Evolutionary conservation across 495 filamentous ascomycete species (phyloP), one percentile per base, ranked within the genome.

Genomic region (Penicillium antarcticum): DNA sequence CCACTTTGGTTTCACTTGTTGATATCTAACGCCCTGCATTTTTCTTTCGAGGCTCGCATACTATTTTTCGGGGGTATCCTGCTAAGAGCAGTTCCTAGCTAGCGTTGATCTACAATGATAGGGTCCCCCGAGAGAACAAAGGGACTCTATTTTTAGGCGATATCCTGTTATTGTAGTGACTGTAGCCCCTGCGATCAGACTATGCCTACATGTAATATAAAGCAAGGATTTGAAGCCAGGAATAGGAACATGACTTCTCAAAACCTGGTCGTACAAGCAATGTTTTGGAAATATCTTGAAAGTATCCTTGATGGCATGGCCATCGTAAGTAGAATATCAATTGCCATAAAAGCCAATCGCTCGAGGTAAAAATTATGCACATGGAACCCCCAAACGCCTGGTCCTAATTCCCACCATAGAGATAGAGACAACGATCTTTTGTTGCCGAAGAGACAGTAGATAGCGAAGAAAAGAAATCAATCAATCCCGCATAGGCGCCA

Each of bases 401-500:
- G 40, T 52, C 60, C 60, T 36, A 42, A 36, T 49, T 23, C 51
- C 57, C 46, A 51, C 51, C 39, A 35, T 45, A 55, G 38, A 53
- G 37, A 46, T 47, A 48, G 26, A 29, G 26, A 45, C 29, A 21
- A 18, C 34, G 26, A 33, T 48, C 23, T 53, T 57, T 49, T 54
- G 29, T 42, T 14, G 23, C 29, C 17, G 42, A 43, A 19, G 17
- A 17, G 12, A 44, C 42, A 44, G 8, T 19, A 48, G 12, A 38
- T 35, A 26, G 38, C 4, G 36, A 38, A 4, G 16, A 29, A 53
- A 17, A 18, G 12, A 55, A 34, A 21, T 5, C 24, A 11, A 55
- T 62, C 50, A 70, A 32, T 51, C 36, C 52, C 53, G 56, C 61
- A 67, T 55, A n/a, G 87, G 83, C 12, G 87, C 91, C 68, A 97